phyloP scores from a whole-genome alignment of 495 filamentous ascomycete genomes.

The Tuber melanosporum region DNA sequence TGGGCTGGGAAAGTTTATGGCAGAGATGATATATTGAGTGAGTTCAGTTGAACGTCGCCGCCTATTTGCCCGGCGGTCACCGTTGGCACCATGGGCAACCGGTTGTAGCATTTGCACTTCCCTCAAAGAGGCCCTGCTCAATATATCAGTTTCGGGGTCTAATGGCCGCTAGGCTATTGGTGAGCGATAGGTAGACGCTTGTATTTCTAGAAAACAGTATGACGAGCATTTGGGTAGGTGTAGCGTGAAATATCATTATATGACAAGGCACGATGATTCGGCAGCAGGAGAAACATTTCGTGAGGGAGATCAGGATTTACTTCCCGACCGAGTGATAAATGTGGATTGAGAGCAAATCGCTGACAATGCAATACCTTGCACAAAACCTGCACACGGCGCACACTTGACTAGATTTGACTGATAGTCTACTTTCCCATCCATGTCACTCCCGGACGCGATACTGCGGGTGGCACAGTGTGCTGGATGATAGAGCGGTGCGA shows the following conservation, averaged over 20 bases:
- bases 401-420: background rate
- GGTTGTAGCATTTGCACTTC: background rate
- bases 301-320: background rate
- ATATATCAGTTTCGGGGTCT: background rate
- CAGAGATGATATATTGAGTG: conserved; percentile 37
- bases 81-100: background rate
- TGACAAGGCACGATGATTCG: background rate
- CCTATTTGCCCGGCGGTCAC: background rate
- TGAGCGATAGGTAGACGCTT: background rate
- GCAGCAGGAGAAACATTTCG: background rate
- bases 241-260: background rate
- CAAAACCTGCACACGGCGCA: background rate
- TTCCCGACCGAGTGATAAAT: conserved; percentile 1
- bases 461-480: background rate
- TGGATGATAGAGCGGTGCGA: background rate
- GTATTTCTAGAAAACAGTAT: background rate
- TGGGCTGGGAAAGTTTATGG: conserved; percentile 29
- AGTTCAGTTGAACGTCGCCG: background rate
- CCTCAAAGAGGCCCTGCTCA: background rate
- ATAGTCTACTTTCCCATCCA: background rate
- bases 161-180: background rate
- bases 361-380: background rate
- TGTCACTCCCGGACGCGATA: background rate
- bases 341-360: background rate
- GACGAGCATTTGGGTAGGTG: background rate